Percentiles rank a stretch among this genome's conserved stretches.
phyloP scores from a whole-genome alignment of 495 filamentous ascomycete species.

The Hypomontagnella monticulosa region DNA sequence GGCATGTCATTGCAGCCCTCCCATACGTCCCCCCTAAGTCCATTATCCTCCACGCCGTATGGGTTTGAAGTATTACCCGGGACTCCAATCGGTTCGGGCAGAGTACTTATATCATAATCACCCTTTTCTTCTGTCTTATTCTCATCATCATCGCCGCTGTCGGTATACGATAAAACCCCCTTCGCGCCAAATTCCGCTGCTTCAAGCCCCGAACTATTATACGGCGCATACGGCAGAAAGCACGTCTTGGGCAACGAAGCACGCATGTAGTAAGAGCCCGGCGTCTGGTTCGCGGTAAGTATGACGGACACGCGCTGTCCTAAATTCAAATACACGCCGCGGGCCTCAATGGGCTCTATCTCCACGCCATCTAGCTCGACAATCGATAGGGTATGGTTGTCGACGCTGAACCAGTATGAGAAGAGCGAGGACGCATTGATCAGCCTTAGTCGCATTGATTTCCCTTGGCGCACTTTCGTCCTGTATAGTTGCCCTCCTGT shows the following conservation, averaged over 20 bases:
- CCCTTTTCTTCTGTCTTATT: too few species aligned
- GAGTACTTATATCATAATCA: background rate
- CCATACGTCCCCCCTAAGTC: slow-evolving; percentile 42
- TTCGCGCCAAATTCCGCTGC: slow-evolving; percentile 28
- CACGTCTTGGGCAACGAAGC: slow-evolving; percentile 43
- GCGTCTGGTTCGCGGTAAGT: slow-evolving; percentile 40
- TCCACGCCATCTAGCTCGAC: slow-evolving; percentile 47
- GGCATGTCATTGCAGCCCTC: slow-evolving; percentile 50
- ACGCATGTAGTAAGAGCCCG: slow-evolving; percentile 44
- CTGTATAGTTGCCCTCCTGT: slow-evolving; percentile 38
- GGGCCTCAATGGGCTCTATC: slow-evolving; percentile 36
- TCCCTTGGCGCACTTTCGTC: slow-evolving; percentile 20
- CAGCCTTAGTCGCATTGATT: slow-evolving; percentile 38
- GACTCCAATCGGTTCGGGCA: slow-evolving; percentile 27
- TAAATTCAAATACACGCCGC: slow-evolving; percentile 46
- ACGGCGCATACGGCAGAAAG: slow-evolving; percentile 44
- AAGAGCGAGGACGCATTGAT: slow-evolving; percentile 44
- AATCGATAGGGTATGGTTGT: slow-evolving; percentile 45
- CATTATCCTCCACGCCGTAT: slow-evolving; percentile 45
- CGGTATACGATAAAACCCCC: slow-evolving; percentile 40
- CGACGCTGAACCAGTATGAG: slow-evolving; percentile 45
- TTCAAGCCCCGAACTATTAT: slow-evolving; percentile 42
- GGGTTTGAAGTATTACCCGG: slow-evolving; percentile 45
- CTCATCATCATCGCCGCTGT: background rate
- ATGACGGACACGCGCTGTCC: slow-evolving; percentile 44